Conservation (phyloP, 441 rosid species). For the Lagerstroemia fauriei region DNA sequence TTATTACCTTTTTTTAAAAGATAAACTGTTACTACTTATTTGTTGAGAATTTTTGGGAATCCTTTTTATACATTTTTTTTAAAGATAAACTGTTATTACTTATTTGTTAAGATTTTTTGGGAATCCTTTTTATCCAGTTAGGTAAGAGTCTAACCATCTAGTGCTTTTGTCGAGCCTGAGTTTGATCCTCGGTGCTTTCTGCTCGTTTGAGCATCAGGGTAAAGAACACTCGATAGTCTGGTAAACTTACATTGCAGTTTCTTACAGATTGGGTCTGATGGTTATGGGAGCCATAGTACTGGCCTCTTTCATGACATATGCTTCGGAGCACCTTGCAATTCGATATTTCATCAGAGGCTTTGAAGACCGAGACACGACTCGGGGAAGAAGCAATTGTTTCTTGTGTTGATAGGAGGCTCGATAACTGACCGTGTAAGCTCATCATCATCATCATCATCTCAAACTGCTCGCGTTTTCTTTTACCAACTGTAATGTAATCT, state of each 20-base stretch:
- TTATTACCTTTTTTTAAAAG: too few relatives aligned
- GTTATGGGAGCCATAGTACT: constrained; percentile 70
- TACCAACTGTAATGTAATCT: constrained; percentile 21
- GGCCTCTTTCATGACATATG: constrained; percentile 88
- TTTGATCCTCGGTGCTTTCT: background rate
- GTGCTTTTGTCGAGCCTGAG: background rate
- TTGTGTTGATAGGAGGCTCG: constrained; percentile 42
- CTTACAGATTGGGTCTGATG: constrained; percentile 80
- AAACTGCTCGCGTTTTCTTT: background rate
- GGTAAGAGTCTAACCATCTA: background rate
- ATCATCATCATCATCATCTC: constrained; percentile 10
- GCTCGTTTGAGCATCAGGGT: background rate
- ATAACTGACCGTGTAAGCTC: constrained; percentile 9
- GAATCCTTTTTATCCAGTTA: background rate
- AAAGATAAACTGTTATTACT: background rate
- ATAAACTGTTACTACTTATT: background rate
- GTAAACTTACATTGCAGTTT: background rate
- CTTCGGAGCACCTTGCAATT: constrained; percentile 72
- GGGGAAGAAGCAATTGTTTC: constrained; percentile 49
- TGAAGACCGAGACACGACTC: constrained; percentile 58
- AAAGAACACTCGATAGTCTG: background rate
- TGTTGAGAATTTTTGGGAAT: too few relatives aligned
- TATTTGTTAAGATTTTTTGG: background rate
- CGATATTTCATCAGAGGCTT: constrained; percentile 66
- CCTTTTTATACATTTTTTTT: too few relatives aligned